A percentile compares a stretch with the other conserved stretches of the same genome.
Conservation (phyloP, 352 stramenopile species). For the Phytophthora uliginosa region DNA sequence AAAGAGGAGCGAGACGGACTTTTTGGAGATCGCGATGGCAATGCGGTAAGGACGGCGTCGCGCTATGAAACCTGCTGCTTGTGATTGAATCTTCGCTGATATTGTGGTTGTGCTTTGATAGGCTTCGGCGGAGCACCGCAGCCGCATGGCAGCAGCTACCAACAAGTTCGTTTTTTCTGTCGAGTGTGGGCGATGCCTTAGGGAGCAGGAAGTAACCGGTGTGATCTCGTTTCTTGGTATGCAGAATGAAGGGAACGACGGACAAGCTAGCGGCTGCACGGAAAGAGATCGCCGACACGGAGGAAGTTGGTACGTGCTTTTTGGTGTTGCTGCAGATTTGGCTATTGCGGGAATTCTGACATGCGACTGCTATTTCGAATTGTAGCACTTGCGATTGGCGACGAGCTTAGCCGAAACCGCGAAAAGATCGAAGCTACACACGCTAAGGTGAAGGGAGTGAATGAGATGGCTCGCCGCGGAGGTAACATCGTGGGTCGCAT, state of each 20-base stretch:
- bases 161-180: slow-evolving; percentile 65
- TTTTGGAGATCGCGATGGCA: slow-evolving; percentile 81
- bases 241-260: slow-evolving; percentile 87
- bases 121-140: slow-evolving; percentile 76
- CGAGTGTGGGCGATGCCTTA: neutral
- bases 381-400: slow-evolving; percentile 80
- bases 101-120: slow-evolving; percentile 32
- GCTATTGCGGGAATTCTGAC: slow-evolving; percentile 2
- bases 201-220: neutral
- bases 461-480: slow-evolving; percentile 86
- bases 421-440: slow-evolving; percentile 90
- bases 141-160: slow-evolving; percentile 82
- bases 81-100: neutral
- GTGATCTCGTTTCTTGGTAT: neutral
- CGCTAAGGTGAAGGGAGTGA: slow-evolving; percentile 86
- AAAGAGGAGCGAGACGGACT: slow-evolving; percentile 88
- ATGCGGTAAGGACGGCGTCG: slow-evolving; percentile 47
- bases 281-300: slow-evolving; percentile 86
- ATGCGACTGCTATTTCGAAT: neutral
- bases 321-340: neutral
- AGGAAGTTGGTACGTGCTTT: slow-evolving; percentile 82
- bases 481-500: slow-evolving; percentile 89
- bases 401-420: slow-evolving; percentile 85
- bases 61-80: neutral
- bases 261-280: slow-evolving; percentile 82